Conservation (phyloP, 1,139 yeast genomes). For the Debaryomycetaceae sp. region DNA sequence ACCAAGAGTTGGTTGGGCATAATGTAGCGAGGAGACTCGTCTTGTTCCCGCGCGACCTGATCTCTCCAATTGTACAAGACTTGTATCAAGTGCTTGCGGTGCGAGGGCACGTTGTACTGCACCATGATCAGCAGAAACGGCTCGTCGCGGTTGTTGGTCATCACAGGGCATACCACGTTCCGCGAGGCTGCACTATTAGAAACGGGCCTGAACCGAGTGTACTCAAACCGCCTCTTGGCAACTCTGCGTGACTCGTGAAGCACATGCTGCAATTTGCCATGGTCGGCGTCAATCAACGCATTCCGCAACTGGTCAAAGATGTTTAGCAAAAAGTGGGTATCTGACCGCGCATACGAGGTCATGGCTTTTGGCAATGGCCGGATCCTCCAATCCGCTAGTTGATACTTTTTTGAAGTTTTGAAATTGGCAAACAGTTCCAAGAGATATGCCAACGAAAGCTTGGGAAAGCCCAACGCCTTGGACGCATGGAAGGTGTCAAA, state of each 20-base stretch:
- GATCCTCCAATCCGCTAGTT: conserved; percentile 92
- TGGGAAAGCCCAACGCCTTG: conserved; percentile 63
- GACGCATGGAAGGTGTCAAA: conserved; percentile 94
- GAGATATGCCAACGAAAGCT: conserved; percentile 74
- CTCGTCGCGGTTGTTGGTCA: conserved; percentile 34
- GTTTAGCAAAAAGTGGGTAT: conserved; percentile 80
- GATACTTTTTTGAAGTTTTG: conserved; percentile 88
- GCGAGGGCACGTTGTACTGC: conserved; percentile 55
- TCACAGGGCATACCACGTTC: conserved; percentile 36
- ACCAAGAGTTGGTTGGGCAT: conserved; percentile 77
- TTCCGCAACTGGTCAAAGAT: conserved; percentile 71
- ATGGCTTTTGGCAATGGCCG: conserved; percentile 75
- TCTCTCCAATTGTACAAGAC: conserved; percentile 81
- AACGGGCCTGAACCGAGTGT: conserved; percentile 47
- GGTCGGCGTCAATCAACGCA: conserved; percentile 35
- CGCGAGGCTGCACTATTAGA: conserved; percentile 8
- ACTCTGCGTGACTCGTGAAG: conserved; percentile 69
- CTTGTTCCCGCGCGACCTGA: conserved; percentile 54
- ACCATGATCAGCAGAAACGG: conserved; percentile 52
- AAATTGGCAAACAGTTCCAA: conserved; percentile 74
- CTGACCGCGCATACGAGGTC: conserved; percentile 86
- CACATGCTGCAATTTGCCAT: conserved; percentile 47
- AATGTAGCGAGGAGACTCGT: conserved; percentile 74
- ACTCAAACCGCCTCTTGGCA: conserved; percentile 76
- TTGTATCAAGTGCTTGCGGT: conserved; percentile 46